Percentiles rank a stretch among this genome's conserved stretches.
Evolutionary conservation across 768 basidiomycete species (phyloP).

Genomic region (Dentipellis fragilis): DNA sequence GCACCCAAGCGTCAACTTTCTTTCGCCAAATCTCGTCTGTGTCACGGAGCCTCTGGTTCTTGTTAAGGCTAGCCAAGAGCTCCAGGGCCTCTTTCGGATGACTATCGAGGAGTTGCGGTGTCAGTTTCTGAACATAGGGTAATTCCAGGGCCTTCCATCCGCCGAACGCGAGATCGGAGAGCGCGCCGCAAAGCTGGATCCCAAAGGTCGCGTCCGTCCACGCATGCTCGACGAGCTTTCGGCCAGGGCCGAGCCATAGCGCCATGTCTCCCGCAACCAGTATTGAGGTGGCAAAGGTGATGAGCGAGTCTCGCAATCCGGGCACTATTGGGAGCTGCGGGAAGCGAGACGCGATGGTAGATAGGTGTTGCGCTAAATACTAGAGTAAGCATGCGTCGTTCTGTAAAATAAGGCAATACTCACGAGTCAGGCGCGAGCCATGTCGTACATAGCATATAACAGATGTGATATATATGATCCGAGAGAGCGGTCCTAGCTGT

Average conservation of each 20-base stretch:
- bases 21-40: constrained; percentile 52
- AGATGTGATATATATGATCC: constrained; percentile 46
- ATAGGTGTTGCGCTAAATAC: constrained; percentile 26
- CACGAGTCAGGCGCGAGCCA: constrained; percentile 60
- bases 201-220: constrained; percentile 37
- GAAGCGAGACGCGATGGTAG: constrained; percentile 24
- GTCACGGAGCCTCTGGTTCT: constrained; percentile 41
- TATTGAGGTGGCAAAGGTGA: constrained; percentile 24
- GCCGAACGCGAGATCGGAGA: constrained; percentile 60
- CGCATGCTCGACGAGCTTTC: constrained; percentile 42
- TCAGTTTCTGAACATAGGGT: constrained; percentile 45
- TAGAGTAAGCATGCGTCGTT: neutral
- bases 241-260: constrained; percentile 31
- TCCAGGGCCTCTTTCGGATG: constrained; percentile 34
- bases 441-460: constrained; percentile 55
- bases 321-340: constrained; percentile 19
- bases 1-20: constrained; percentile 40
- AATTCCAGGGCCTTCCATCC: constrained; percentile 68
- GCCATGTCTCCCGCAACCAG: constrained; percentile 35
- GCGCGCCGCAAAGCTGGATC: constrained; percentile 44
- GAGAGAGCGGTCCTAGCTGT: constrained; percentile 31
- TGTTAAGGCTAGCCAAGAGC: constrained; percentile 40
- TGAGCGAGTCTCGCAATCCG: constrained; percentile 20
- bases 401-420: constrained; percentile 15
- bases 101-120: constrained; percentile 33